phyloP scores from a whole-genome alignment of 331 rosid species.

The Quercus lobata region DNA sequence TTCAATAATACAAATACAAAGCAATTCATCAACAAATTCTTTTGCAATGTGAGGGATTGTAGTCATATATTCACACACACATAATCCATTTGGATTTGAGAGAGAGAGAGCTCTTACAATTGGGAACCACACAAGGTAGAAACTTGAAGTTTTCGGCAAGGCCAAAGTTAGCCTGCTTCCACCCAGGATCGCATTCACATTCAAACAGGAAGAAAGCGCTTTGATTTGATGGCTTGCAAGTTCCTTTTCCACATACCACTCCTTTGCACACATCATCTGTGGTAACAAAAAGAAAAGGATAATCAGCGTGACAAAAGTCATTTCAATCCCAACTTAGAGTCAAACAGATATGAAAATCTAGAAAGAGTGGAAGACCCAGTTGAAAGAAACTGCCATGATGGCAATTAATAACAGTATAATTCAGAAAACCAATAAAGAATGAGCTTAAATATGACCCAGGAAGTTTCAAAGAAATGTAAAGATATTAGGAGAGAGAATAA shows the following conservation, averaged over 20 bases:
- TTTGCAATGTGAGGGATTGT: neutral
- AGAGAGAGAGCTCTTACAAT: conserved; percentile 43
- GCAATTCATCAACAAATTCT: neutral
- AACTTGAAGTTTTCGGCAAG: conserved; percentile 34
- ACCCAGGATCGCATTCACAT: conserved; percentile 73
- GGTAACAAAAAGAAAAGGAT: neutral
- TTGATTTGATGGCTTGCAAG: conserved; percentile 58
- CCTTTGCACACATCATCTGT: conserved; percentile 67
- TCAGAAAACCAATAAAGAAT: neutral
- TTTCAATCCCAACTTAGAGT: neutral
- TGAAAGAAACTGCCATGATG: neutral
- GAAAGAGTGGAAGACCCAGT: neutral
- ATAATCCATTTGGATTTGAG: neutral
- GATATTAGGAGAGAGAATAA: neutral
- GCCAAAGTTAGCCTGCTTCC: conserved; percentile 50
- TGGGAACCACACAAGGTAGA: conserved; percentile 82
- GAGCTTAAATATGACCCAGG: neutral
- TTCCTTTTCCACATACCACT: conserved; percentile 76
- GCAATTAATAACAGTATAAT: neutral
- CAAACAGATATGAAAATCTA: neutral
- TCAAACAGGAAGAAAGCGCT: conserved; percentile 42
- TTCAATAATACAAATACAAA: neutral
- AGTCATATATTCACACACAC: neutral
- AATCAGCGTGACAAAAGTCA: neutral
- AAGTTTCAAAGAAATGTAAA: neutral